A percentile compares a stretch with the other conserved stretches of the same genome.
phyloP scores from a whole-genome alignment of 208 protist species.

The Crithidia brevicula region DNA sequence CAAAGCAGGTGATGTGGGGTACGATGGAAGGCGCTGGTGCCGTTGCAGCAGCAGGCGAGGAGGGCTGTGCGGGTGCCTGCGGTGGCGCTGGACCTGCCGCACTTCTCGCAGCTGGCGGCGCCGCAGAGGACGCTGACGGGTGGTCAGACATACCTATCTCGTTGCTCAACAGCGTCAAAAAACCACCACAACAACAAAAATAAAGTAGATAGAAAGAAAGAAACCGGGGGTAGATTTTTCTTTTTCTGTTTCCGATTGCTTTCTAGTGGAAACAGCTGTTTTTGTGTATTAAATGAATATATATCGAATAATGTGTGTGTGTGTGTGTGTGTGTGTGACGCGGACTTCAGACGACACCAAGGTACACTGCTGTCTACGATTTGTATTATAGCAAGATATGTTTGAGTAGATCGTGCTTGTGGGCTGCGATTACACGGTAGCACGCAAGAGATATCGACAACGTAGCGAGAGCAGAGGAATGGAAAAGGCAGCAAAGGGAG shows the following conservation, averaged over 20 bases:
- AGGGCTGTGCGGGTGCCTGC: not conserved
- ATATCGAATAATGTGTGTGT: not conserved
- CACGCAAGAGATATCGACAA: too few relatives aligned
- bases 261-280: too few relatives aligned
- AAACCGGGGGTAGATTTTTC: not conserved
- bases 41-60: not conserved
- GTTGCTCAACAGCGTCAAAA: not conserved
- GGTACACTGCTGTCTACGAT: too few relatives aligned
- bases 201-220: conserved; percentile 23
- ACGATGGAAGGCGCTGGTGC: not conserved
- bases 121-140: not conserved
- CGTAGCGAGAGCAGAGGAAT: too few relatives aligned
- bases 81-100: not conserved
- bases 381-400: too few relatives aligned
- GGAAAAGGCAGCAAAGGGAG: too few relatives aligned
- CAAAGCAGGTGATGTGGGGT: conserved; percentile 57
- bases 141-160: not conserved
- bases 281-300: too few relatives aligned
- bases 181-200: not conserved
- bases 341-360: too few relatives aligned
- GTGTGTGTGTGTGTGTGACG: too few relatives aligned
- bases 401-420: too few relatives aligned
- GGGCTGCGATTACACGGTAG: too few relatives aligned
- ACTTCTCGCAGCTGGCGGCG: not conserved
- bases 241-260: too few relatives aligned